These are phyloP conservation scores for Macrolepiota dolichaula DNA, from an alignment of 768 basidiomycete species.

Conservation along the genomic window DNA sequence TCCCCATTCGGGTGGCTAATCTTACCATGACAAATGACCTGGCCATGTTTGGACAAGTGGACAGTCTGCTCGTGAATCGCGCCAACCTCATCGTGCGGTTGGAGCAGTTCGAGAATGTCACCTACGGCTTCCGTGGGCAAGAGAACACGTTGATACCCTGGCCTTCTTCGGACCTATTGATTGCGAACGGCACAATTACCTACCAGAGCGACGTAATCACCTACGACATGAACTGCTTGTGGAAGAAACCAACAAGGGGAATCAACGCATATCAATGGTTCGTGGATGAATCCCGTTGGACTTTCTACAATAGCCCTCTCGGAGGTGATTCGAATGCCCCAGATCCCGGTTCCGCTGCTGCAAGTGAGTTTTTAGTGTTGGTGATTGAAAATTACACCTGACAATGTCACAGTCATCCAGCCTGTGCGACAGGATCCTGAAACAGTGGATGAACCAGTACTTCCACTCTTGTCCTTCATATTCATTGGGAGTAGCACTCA, in stretches of 20 bases:
- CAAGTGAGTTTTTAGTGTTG: too few relatives aligned
- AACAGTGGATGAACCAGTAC: not conserved
- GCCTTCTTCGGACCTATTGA: not conserved
- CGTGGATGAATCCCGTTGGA: too few relatives aligned
- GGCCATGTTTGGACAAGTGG: not conserved
- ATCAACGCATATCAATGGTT: too few relatives aligned
- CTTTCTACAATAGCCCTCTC: too few relatives aligned
- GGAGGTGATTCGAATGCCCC: too few relatives aligned
- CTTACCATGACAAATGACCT: not conserved
- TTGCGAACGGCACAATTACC: not conserved
- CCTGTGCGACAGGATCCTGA: not conserved
- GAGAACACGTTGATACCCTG: not conserved
- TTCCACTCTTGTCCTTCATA: not conserved
- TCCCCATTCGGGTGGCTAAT: not conserved
- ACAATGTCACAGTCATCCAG: not conserved
- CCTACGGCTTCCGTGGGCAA: not conserved
- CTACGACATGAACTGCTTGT: not conserved
- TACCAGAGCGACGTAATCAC: not conserved
- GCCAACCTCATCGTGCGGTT: not conserved
- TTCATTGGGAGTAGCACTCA: not conserved
- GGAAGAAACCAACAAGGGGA: not conserved
- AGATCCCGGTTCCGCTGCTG: too few relatives aligned
- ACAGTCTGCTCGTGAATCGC: not conserved
- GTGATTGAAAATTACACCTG: not conserved
- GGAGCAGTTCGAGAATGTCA: not conserved